Evolutionary conservation across 306 rosid genomes (phyloP), one percentile per base, ranked within the genome.

Genomic region (Psophocarpus tetragonolobus): DNA sequence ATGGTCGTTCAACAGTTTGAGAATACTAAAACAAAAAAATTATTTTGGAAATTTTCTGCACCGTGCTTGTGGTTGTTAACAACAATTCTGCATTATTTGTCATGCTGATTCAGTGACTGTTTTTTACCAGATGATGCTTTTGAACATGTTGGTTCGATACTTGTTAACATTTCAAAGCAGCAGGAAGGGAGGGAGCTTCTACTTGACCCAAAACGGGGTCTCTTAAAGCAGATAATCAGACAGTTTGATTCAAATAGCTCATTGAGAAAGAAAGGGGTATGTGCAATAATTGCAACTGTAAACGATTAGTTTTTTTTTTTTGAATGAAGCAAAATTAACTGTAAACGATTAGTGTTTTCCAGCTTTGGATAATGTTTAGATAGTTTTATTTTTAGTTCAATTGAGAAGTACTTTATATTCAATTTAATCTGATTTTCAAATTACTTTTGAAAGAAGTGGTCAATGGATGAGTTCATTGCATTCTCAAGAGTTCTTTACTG

Each of bases 211-310:
- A 92, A 84, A 72, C 87, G 95, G 44, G 95, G 90, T 76, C 97
- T 94, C 80, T 74, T 94, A 41, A 94, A 88, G 91, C 95, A 89
- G 85, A 94, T 94, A 50, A 84, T 90, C 66, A 87, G 98, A 76
- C 97, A 94, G 82, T 92, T 84, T 42, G 97, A 94, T 80, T 92
- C 98, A 26, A 84, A 68, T 67, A 92, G 93, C 81, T 82, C 68
- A n/a, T 71, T 94, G 84, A 86, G 98, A 68, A 92, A 87, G 90
- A 94, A 88, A 85, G 98, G 98, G 93, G 98, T 94, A 92, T 80
- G 96, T 78, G 12, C 27, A 20, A 74, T 68, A 21, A 60, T 36
- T 70, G 77, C 60, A n/a, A 38, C 74, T 61, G 36, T 33, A 54
- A 73, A 38, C 21, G 50, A 45, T 60, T 68, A 7, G 23, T 9